phyloP scores from a whole-genome alignment of 257 asterid genomes.

The Orobanche coerulescens region DNA sequence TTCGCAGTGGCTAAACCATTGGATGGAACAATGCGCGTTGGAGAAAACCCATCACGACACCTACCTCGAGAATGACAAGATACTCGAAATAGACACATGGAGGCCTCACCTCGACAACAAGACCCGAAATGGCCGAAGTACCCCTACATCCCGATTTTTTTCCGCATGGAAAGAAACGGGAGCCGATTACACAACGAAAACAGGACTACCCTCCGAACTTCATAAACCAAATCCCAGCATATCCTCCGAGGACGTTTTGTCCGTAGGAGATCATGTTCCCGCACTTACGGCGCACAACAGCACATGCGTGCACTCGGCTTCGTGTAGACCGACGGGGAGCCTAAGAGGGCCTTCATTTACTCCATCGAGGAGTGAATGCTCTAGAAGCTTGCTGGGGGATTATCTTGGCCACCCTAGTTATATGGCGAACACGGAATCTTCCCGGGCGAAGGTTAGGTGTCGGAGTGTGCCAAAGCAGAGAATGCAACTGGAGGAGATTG shows the following conservation, averaged over 20 bases:
- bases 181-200: conserved; percentile 18
- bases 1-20: conserved; percentile 58
- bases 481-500: conserved; percentile 31
- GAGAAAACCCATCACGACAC: conserved; percentile 18
- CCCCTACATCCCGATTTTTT: conserved; percentile 33
- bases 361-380: conserved; percentile 58
- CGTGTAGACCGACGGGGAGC: conserved; percentile 44
- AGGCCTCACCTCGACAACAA: conserved; percentile 43
- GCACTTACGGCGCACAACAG: conserved; percentile 51
- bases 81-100: conserved; percentile 86
- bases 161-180: conserved; percentile 41
- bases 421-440: conserved; percentile 85
- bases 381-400: conserved; percentile 56
- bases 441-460: conserved; percentile 71
- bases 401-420: conserved; percentile 59
- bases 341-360: conserved; percentile 46
- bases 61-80: conserved; percentile 55
- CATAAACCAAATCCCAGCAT: conserved; percentile 67
- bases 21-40: conserved; percentile 73
- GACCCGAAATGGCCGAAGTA: conserved; percentile 26
- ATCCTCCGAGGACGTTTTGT: conserved; percentile 62
- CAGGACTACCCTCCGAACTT: conserved; percentile 24
- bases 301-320: conserved; percentile 49
- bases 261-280: conserved; percentile 38
- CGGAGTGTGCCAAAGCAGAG: conserved; percentile 95